Conservation (phyloP, 78 protist genomes). For the Dictyostelium purpureum region DNA sequence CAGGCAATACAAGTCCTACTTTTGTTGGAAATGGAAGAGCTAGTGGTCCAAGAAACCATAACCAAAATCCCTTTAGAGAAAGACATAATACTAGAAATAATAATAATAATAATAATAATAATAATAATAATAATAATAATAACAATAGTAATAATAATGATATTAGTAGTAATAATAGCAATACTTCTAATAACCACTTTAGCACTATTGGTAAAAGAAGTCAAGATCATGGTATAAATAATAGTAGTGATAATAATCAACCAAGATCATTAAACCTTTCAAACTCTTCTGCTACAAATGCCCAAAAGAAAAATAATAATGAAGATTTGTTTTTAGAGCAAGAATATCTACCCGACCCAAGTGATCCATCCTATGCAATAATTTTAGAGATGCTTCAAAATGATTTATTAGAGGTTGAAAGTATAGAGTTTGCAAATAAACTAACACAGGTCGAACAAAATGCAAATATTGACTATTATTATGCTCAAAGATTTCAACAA, state of each 20-base stretch:
- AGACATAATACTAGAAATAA: neutral
- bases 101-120: too few species aligned
- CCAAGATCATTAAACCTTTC: too few species aligned
- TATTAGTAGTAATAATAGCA: neutral
- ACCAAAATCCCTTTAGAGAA: too few species aligned
- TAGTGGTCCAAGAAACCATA: too few species aligned
- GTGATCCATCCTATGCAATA: neutral
- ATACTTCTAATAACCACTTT: neutral
- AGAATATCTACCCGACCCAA: neutral
- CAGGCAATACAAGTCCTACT: too few species aligned
- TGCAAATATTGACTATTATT: neutral
- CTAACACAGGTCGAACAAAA: neutral
- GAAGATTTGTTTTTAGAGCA: neutral
- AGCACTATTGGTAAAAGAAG: neutral
- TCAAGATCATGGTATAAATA: neutral
- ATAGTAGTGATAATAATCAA: neutral
- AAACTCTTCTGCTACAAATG: too few species aligned
- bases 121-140: neutral
- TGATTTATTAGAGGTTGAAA: conserved; percentile 32
- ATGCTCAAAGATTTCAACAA: neutral
- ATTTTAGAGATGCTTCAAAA: neutral
- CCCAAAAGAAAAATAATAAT: neutral
- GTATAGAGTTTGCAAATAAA: conserved; percentile 13
- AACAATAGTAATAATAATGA: neutral
- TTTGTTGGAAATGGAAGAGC: too few species aligned